Base-by-base conservation (phyloP, 2,329 filamentous ascomycete genomes). In the Fusarium albosuccineum region DNA sequence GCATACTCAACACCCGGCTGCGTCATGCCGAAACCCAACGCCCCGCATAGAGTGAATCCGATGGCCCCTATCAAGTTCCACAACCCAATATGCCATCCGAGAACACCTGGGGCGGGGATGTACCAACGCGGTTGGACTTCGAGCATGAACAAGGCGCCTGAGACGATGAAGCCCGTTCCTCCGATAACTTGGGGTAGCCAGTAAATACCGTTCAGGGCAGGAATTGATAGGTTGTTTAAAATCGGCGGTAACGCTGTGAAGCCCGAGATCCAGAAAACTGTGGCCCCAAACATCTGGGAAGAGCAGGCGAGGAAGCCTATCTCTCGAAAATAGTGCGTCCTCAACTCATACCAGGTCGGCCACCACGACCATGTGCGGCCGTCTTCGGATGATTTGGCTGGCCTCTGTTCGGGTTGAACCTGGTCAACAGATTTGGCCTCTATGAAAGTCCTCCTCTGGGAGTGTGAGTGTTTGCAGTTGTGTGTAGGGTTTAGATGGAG, bases 71-170 rank as follows among this genome's bases (percentile, higher is more conserved):
- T 78, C 3, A 90, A 74, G 68, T 91, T 91, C 87, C 88, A 91
- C 9, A 85, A 75, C 0, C 87, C 89, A 67, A 92, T 85, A 74
- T 91, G 87, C 89, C 89, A 91, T 4, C 89, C 89, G 2, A 92
- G 80, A 1, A 87, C 79, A 4, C 75, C 72, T 4, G 80, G 81
- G 0, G 87, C 86, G 0, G 89, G 89, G 11, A 80, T 77, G 68
- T 86, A 91, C 89, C 89, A 92, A 45, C 81, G 83, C 40, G 81
- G 73, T 75, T 91, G 89, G 3, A 88, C 90, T 75, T 92, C 89
- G 8, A 91, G 71, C 83, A 90, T 90, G 75, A 90, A 91, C 2
- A 91, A 76, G 3, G 79, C 70, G 22, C 84, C 80, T 7, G 81
- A 89, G 26, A 89, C 70, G 61, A 91, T 84, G 75, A 92, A 91